A percentile compares a stretch with the other conserved stretches of the same genome.
These are phyloP conservation scores for Tolypocladium nubicola DNA, from an alignment of 2,329 filamentous ascomycete genomes.

Conservation along the genomic window DNA sequence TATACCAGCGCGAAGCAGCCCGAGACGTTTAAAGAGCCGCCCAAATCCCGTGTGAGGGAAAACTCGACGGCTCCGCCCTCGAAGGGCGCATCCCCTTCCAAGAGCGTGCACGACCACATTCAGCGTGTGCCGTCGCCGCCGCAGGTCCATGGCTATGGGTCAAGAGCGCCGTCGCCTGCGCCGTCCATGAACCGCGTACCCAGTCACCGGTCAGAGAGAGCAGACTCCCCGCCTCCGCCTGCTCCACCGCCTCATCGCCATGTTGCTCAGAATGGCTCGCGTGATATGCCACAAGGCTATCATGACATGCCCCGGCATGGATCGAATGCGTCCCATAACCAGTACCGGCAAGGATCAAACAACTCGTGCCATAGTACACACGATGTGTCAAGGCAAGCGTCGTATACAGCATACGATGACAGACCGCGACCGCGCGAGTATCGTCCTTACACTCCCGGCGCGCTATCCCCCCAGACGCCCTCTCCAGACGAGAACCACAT, in stretches of 20 bases:
- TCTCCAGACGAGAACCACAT: constrained; percentile 57
- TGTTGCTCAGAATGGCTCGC: constrained; percentile 21
- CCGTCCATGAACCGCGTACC: constrained; percentile 11
- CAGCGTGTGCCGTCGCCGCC: constrained; percentile 8
- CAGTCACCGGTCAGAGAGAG: constrained; percentile 21
- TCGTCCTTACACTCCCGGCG: constrained; percentile 42
- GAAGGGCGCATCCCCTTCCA: constrained; percentile 16
- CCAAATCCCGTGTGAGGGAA: constrained; percentile 14
- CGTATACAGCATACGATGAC: constrained; percentile 29
- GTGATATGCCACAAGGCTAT: constrained; percentile 3
- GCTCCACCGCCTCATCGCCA: constrained; percentile 78
- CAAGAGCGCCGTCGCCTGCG: constrained; percentile 19
- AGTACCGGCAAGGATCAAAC: constrained; percentile 21
- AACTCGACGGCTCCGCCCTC: constrained; percentile 17
- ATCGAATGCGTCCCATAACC: constrained; percentile 26
- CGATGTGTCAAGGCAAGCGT: constrained; percentile 25
- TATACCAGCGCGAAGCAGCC: constrained; percentile 54
- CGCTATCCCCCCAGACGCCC: constrained; percentile 53
- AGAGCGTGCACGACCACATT: constrained; percentile 8
- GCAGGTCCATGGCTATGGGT: constrained; percentile 17
- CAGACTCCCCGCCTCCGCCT: constrained; percentile 63
- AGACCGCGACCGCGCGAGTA: constrained; percentile 14
- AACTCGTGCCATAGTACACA: constrained; percentile 19
- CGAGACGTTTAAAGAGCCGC: constrained; percentile 40
- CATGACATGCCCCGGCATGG: constrained; percentile 16